Percentiles rank a stretch among this genome's conserved stretches.
Conservation (phyloP, 805 yeast species). For the Wickerhamomyces bovis region DNA sequence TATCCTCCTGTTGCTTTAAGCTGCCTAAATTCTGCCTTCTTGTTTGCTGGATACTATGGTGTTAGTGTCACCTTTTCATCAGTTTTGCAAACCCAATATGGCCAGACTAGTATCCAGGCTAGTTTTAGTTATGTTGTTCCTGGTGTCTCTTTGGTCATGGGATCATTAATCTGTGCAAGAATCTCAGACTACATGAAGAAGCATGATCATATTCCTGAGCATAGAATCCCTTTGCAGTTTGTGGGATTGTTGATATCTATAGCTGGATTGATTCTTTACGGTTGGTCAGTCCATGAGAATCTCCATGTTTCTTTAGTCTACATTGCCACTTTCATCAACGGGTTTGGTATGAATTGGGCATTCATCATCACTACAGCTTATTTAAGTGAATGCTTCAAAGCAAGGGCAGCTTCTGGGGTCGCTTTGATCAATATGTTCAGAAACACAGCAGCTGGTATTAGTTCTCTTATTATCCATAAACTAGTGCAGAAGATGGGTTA, state of each 20-base stretch:
- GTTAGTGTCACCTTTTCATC: conserved; percentile 44
- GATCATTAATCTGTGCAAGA: conserved; percentile 45
- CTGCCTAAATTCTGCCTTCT: conserved; percentile 40
- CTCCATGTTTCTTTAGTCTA: conserved; percentile 35
- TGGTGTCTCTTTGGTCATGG: conserved; percentile 41
- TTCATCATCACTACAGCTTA: conserved; percentile 49
- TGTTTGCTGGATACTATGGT: conserved; percentile 52
- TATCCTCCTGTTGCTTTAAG: conserved; percentile 40
- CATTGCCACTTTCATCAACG: conserved; percentile 39
- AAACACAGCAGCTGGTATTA: conserved; percentile 47
- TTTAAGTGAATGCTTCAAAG: conserved; percentile 42
- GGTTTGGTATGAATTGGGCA: conserved; percentile 52
- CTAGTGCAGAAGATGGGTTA: conserved; percentile 34
- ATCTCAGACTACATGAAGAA: conserved; percentile 36
- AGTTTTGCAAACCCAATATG: conserved; percentile 32
- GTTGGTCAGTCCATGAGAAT: conserved; percentile 42
- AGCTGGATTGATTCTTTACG: conserved; percentile 43
- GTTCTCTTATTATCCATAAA: conserved; percentile 39
- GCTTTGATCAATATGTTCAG: conserved; percentile 49
- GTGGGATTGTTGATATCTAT: conserved; percentile 38
- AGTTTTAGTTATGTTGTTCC: conserved; percentile 49
- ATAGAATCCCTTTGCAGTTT: conserved; percentile 37
- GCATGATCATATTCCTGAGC: conserved; percentile 38
- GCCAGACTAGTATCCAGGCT: conserved; percentile 29
- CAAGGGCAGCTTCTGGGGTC: conserved; percentile 46